Percentiles rank a stretch among this genome's conserved stretches.
These are phyloP conservation scores for Rhizopus microsporus DNA, from an alignment of 371 early-diverging fungal species.

Conservation along the genomic window DNA sequence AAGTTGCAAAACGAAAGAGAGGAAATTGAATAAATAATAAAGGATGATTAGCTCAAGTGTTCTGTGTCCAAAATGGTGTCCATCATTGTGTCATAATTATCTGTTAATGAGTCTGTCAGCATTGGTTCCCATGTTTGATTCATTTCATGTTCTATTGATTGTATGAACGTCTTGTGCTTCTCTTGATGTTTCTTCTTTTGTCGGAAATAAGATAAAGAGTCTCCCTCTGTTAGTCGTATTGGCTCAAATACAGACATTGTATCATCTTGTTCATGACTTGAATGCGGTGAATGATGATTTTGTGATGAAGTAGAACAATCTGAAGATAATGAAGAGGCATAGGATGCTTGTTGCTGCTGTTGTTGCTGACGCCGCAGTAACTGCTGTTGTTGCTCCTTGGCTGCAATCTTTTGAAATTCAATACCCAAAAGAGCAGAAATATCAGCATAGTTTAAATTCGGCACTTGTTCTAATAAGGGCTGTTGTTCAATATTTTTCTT, in stretches of 20 bases:
- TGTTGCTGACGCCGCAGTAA: neutral
- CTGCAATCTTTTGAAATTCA: conserved; percentile 22
- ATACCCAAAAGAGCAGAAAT: conserved; percentile 26
- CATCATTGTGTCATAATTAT: neutral
- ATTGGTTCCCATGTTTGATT: neutral
- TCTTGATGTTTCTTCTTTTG: conserved; percentile 4
- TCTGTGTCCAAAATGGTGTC: neutral
- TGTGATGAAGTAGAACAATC: conserved; percentile 14
- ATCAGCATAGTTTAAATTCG: conserved; percentile 12
- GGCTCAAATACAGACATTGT: conserved; percentile 21
- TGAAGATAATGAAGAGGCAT: conserved; percentile 29
- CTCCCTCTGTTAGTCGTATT: conserved; percentile 25
- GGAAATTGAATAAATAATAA: too few relatives aligned
- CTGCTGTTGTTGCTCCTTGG: conserved; percentile 3
- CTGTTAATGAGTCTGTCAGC: neutral
- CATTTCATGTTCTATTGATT: neutral
- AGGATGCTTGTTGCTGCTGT: conserved; percentile 5
- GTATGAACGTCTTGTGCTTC: conserved; percentile 3
- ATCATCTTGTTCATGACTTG: conserved; percentile 14
- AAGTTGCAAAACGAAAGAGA: too few relatives aligned
- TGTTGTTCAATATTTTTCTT: neutral
- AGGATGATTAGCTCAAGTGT: neutral
- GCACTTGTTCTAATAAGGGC: conserved; percentile 13
- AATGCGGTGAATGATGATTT: conserved; percentile 4
- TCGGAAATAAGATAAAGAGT: conserved; percentile 13